phyloP scores from a whole-genome alignment of 495 filamentous ascomycete species.

The Tuber umbilicatum region DNA sequence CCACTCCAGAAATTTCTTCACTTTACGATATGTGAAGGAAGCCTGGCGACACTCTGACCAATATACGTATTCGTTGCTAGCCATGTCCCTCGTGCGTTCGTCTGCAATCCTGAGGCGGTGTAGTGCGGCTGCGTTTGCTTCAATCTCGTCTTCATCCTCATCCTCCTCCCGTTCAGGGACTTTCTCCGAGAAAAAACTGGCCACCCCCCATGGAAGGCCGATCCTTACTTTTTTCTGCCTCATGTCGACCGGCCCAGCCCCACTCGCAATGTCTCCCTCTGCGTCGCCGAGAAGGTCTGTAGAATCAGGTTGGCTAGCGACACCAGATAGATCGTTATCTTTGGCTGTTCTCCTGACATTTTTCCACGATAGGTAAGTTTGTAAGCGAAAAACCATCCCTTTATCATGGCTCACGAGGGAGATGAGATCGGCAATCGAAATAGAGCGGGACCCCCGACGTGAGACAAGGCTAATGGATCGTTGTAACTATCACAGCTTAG shows the following conservation, averaged over 20 bases:
- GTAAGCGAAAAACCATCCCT: slow-evolving; percentile 89
- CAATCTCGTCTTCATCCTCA: slow-evolving; percentile 79
- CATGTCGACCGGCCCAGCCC: slow-evolving; percentile 65
- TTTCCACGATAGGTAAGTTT: slow-evolving; percentile 96
- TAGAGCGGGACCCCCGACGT: slow-evolving; percentile 80
- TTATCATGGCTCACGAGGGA: slow-evolving; percentile 96
- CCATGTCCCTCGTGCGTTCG: slow-evolving; percentile 96
- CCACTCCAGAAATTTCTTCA: slow-evolving; percentile 97
- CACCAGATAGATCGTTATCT: slow-evolving; percentile 62
- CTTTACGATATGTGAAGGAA: slow-evolving; percentile 96
- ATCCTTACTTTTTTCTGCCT: slow-evolving; percentile 93
- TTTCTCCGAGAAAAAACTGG: slow-evolving; percentile 79
- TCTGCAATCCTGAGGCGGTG: slow-evolving; percentile 91
- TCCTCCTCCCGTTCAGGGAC: slow-evolving; percentile 91
- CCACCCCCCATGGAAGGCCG: slow-evolving; percentile 92
- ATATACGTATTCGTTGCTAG: slow-evolving; percentile 95
- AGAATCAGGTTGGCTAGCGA: slow-evolving; percentile 44
- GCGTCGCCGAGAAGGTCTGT: slow-evolving; percentile 38
- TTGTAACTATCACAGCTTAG: slow-evolving; percentile 53
- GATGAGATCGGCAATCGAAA: slow-evolving; percentile 92
- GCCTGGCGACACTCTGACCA: slow-evolving; percentile 98
- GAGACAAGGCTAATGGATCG: slow-evolving; percentile 78
- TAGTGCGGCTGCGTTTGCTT: slow-evolving; percentile 91
- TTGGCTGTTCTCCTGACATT: slow-evolving; percentile 98
- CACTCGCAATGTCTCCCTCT: slow-evolving; percentile 51